Conservation (phyloP, 23 red algal species). For the Agarophyton chilense region DNA sequence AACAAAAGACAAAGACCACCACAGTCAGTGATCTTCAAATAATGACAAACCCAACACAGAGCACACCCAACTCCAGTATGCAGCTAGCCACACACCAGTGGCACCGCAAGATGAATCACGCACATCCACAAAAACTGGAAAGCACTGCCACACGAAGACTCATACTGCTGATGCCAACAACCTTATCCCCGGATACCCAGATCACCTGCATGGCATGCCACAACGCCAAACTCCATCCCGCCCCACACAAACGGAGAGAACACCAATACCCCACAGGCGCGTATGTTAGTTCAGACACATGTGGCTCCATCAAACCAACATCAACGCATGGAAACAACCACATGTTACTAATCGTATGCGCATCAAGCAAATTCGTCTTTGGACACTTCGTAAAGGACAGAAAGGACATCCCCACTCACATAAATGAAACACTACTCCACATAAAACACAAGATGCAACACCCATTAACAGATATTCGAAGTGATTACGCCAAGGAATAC, state of each 20-base stretch:
- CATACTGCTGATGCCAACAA: not conserved
- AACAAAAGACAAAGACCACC: too few relatives aligned
- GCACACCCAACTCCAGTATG: not conserved
- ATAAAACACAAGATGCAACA: not conserved
- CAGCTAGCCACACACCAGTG: not conserved
- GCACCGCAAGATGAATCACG: not conserved
- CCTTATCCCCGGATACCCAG: not conserved
- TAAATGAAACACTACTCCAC: not conserved
- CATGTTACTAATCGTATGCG: not conserved
- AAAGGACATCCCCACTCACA: not conserved
- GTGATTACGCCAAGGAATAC: slow-evolving; percentile 19
- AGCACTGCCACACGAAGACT: not conserved
- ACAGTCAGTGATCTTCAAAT: too few relatives aligned
- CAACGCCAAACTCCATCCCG: not conserved
- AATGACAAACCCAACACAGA: too few relatives aligned
- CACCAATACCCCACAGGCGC: not conserved
- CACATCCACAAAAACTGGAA: not conserved
- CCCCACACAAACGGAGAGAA: not conserved
- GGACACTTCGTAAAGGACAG: not conserved
- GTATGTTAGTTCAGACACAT: not conserved
- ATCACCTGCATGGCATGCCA: not conserved
- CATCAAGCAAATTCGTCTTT: not conserved
- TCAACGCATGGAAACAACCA: not conserved
- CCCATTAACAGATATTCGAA: not conserved
- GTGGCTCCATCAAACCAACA: not conserved